These are phyloP conservation scores for Discostella stelligeroides DNA, from an alignment of 108 stramenopile species.

Conservation along the genomic window DNA sequence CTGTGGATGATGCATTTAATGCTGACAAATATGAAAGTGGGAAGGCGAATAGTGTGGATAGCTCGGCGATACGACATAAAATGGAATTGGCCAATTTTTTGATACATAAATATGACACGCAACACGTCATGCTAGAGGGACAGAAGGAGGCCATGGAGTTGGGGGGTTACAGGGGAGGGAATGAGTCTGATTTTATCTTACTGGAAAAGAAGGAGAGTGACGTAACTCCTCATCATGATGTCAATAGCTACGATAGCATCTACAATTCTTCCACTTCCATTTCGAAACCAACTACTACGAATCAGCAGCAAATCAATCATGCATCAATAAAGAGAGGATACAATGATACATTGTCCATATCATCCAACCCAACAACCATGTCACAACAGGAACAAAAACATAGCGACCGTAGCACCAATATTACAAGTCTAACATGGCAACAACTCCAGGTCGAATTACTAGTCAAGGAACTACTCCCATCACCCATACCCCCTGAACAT, in stretches of 20 bases:
- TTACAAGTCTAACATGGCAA: slow-evolving; percentile 21
- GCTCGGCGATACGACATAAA: slow-evolving; percentile 38
- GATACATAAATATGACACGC: slow-evolving; percentile 20
- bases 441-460: slow-evolving; percentile 25
- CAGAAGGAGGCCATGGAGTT: slow-evolving; percentile 20
- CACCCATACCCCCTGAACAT: slow-evolving; percentile 27
- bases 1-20: slow-evolving; percentile 29
- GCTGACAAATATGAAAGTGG: slow-evolving; percentile 22
- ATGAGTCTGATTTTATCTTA: slow-evolving; percentile 30
- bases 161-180: slow-evolving; percentile 36
- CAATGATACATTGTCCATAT: not conserved
- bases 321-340: not conserved
- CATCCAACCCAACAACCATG: not conserved
- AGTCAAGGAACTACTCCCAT: slow-evolving; percentile 28
- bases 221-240: not conserved
- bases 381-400: not conserved
- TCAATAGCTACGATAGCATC: too few relatives aligned
- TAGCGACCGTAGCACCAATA: not conserved
- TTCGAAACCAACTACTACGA: not conserved
- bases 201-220: slow-evolving; percentile 19
- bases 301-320: not conserved
- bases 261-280: too few relatives aligned
- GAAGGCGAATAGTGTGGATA: slow-evolving; percentile 23
- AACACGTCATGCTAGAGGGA: slow-evolving; percentile 12
- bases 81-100: slow-evolving; percentile 40